Evolutionary conservation across 257 asterid species (phyloP).

Genomic region (Mentha longifolia): DNA sequence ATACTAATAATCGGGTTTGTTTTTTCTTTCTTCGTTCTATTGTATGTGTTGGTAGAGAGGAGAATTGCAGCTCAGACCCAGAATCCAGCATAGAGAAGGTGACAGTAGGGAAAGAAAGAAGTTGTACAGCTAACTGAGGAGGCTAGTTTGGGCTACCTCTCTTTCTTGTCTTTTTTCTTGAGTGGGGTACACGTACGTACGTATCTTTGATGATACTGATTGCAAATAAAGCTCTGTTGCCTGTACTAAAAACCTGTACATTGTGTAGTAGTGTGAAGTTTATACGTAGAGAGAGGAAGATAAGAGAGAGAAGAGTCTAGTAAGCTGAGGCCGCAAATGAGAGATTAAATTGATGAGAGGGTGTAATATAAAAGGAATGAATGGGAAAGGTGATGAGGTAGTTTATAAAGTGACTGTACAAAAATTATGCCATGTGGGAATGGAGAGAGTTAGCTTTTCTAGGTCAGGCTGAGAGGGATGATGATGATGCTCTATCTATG

Average conservation of each 20-base stretch:
- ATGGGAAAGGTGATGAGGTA: slow-evolving; percentile 31
- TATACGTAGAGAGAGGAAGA: slow-evolving; percentile 32
- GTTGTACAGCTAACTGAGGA: slow-evolving; percentile 89
- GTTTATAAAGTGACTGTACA: slow-evolving; percentile 46
- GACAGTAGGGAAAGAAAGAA: slow-evolving; percentile 45
- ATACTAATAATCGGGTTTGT: too few relatives aligned
- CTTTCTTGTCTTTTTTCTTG: slow-evolving; percentile 43
- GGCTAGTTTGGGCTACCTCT: slow-evolving; percentile 81
- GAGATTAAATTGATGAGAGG: slow-evolving; percentile 34
- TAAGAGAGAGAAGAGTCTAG: slow-evolving; percentile 31
- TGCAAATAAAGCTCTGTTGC: slow-evolving; percentile 52
- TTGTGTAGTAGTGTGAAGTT: slow-evolving; percentile 57
- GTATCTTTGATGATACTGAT: slow-evolving; percentile 24
- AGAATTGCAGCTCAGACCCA: slow-evolving; percentile 59
- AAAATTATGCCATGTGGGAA: slow-evolving; percentile 41
- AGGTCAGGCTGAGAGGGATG: slow-evolving; percentile 41
- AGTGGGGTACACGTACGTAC: slow-evolving; percentile 10
- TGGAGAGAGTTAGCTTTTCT: slow-evolving; percentile 33
- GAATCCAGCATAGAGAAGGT: slow-evolving; percentile 36
- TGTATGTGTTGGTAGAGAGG: slow-evolving; percentile 46
- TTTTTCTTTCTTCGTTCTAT: background rate
- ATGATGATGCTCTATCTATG: slow-evolving; percentile 29
- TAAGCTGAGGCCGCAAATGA: slow-evolving; percentile 33
- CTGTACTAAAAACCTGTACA: slow-evolving; percentile 60
- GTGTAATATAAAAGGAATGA: slow-evolving; percentile 38